Percentiles rank a stretch among this genome's conserved stretches.
Evolutionary conservation across 768 basidiomycete genomes (phyloP).

Genomic region (Boletus reticulatus): DNA sequence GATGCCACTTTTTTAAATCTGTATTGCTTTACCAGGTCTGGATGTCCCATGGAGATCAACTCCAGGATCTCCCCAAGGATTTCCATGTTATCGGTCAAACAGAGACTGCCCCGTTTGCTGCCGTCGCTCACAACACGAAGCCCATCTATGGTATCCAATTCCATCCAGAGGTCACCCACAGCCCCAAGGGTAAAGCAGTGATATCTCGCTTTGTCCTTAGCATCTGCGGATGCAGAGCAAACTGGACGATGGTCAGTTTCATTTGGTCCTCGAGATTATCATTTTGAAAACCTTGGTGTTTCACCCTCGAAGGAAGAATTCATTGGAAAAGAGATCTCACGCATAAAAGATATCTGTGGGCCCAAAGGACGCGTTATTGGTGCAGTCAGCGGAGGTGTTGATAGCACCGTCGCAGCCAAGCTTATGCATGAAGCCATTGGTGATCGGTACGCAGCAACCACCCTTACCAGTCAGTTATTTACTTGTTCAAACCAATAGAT

Average conservation of each 20-base stretch:
- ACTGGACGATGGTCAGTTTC: slow-evolving; percentile 88
- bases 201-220: slow-evolving; percentile 80
- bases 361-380: slow-evolving; percentile 95
- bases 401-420: slow-evolving; percentile 97
- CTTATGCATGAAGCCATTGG: slow-evolving; percentile 99
- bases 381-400: slow-evolving; percentile 96
- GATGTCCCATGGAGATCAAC: slow-evolving; percentile 99
- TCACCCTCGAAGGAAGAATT: slow-evolving; percentile 74
- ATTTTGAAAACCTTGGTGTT: not conserved
- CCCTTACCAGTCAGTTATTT: not conserved
- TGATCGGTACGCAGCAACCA: slow-evolving; percentile 62
- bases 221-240: slow-evolving; percentile 76
- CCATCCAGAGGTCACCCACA: slow-evolving; percentile 98
- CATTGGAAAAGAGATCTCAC: slow-evolving; percentile 92
- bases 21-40: slow-evolving; percentile 69
- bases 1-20: not conserved
- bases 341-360: slow-evolving; percentile 94
- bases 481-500: slow-evolving; percentile 45
- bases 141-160: slow-evolving; percentile 97
- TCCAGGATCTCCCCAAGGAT: slow-evolving; percentile 73
- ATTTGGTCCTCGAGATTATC: slow-evolving; percentile 2
- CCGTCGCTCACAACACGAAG: slow-evolving; percentile 86
- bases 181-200: slow-evolving; percentile 83
- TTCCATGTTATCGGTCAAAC: slow-evolving; percentile 92
- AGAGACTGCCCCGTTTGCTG: slow-evolving; percentile 84